Conservation (phyloP, 169 alveolate genomes). For the Babesia bovis region DNA sequence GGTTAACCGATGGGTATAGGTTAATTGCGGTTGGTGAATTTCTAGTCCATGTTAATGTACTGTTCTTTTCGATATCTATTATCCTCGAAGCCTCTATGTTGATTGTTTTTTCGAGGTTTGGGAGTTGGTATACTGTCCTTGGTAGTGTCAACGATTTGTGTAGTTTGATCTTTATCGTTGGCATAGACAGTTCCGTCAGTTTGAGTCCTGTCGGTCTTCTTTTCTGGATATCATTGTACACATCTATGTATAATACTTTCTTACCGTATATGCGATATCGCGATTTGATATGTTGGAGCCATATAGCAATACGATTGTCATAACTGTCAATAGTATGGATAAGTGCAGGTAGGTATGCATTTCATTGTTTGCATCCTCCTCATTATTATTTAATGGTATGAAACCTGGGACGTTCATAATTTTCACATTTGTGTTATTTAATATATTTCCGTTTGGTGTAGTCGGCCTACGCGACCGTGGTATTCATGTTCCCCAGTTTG, state of each 20-base stretch:
- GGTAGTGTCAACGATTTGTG: constrained; percentile 58
- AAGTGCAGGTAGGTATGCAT: background rate
- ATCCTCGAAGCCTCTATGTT: constrained; percentile 49
- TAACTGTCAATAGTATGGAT: background rate
- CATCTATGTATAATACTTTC: background rate
- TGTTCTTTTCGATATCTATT: constrained; percentile 4
- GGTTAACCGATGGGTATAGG: background rate
- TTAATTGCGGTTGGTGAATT: constrained; percentile 16
- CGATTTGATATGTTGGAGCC: background rate
- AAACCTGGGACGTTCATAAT: background rate
- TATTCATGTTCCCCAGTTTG: no score
- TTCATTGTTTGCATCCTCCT: background rate
- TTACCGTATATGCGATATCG: background rate
- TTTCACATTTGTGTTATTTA: constrained; percentile 1
- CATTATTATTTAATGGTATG: background rate
- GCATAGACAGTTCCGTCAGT: background rate
- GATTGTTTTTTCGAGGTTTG: background rate
- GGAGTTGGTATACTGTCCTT: constrained; percentile 17
- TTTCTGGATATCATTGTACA: background rate
- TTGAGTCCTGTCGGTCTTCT: background rate
- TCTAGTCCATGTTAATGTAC: constrained; percentile 34
- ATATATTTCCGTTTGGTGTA: background rate
- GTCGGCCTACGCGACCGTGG: no score
- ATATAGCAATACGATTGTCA: background rate
- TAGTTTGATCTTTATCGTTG: constrained; percentile 25